Evolutionary conservation across 371 early-diverging fungal species (phyloP), one percentile per base, ranked within the genome.

Genomic region (Rhizopus microsporus): DNA sequence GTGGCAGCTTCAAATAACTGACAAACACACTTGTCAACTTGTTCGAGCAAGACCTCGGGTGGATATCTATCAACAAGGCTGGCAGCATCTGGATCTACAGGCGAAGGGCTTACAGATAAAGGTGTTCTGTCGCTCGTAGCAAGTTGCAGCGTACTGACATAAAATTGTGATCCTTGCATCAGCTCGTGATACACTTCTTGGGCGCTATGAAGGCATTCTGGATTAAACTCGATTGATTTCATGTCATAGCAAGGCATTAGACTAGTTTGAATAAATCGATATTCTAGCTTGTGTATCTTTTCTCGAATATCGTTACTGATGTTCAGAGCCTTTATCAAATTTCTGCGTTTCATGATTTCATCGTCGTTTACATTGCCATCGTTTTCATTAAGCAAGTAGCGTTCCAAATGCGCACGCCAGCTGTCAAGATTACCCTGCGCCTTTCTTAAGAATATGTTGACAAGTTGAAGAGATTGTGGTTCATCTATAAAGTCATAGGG

Each of bases 401-500:
- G 15, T 15, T 50, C 35, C 17, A 74, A 44, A 5, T 63, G 71
- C n/a, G 34, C 38, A 9, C 53, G 44, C 77, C 77, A 77, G 5
- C 48, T 60, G n/a, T 67, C 59, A 29, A 74, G 45, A 4, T 68
- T 60, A 3, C 33, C 51, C 39, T 63, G 60, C 1, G 72, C 68
- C 5, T 69, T 54, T 9, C 62, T 44, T 1, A 75, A 15, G 29
- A 74, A 70, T 1, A 51, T 44, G 10, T 56, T 50, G 16, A 73
- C 62, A 38, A 67, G 70, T 32, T 75, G 65, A 4, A 70, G 56
- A 17, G 68, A 65, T 15, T 76, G 68, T 8, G 80, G 59, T 54
- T 84, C 79, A 47, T 90, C 89, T 10, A 86, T 59, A 64, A 91
- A 89, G 60, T 91, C 92, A 48, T 78, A 72, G 54, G 84, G 77